phyloP scores from a whole-genome alignment of 1,284 basidiomycete species.

The Boletus austroedulis region DNA sequence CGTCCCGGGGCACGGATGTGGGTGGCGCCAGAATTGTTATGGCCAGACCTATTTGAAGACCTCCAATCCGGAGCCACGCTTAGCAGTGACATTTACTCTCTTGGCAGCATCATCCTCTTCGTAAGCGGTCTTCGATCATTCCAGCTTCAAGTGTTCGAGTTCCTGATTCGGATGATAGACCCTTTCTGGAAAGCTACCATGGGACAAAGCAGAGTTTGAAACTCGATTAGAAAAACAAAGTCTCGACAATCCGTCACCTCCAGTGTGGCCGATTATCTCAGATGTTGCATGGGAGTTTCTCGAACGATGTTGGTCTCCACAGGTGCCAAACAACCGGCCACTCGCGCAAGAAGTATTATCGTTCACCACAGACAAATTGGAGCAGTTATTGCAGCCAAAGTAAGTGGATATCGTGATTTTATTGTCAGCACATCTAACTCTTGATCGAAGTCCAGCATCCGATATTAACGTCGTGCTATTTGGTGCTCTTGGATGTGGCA shows the following conservation, averaged over 20 bases:
- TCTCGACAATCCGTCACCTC: slow-evolving; percentile 6
- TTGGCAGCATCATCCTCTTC: slow-evolving; percentile 11
- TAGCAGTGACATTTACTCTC: slow-evolving; percentile 8
- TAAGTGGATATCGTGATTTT: not conserved
- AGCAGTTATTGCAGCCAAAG: not conserved
- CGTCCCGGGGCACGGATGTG: not conserved
- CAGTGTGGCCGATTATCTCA: not conserved
- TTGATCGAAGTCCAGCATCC: not conserved
- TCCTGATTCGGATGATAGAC: not conserved
- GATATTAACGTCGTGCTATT: slow-evolving; percentile 13
- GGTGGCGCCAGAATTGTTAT: slow-evolving; percentile 5
- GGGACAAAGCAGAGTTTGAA: not conserved
- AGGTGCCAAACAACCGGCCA: not conserved
- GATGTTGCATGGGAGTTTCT: slow-evolving; percentile 8
- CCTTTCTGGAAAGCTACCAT: slow-evolving; percentile 2
- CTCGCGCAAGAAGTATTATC: not conserved
- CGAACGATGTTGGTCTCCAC: slow-evolving; percentile 10
- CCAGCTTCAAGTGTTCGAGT: no score
- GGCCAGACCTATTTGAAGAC: not conserved
- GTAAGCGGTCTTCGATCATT: not conserved
- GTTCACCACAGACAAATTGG: not conserved
- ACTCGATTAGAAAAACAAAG: not conserved
- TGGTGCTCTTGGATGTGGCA: slow-evolving; percentile 12
- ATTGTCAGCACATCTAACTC: not conserved
- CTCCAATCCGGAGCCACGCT: not conserved